Base-by-base conservation (phyloP, 129 eudicot genomes). In the Flaveria brownii region DNA sequence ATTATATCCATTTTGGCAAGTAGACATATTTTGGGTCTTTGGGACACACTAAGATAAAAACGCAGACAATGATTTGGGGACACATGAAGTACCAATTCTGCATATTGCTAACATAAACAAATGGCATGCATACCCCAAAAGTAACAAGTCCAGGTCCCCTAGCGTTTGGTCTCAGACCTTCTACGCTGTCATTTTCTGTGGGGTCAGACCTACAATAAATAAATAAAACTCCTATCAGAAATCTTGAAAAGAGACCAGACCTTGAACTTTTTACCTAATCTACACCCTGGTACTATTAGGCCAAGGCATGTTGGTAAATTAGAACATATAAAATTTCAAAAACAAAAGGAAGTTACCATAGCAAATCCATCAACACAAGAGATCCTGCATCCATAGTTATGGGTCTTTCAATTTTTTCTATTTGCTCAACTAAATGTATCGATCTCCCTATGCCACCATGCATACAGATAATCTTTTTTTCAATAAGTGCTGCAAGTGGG, bases 341-440 rank as follows among this genome's bases (percentile, higher is more conserved):
- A 12, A 75, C 6, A 54, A 61, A 70, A 4, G 15, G 42, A 51
- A 67, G 62, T 45, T 45, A 45, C 99, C 99, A 94, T 65, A 94
- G 75, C 65, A 94, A 77, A 80, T 94, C 99, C 99, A 94, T 94
- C n/a, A 94, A 81, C 75, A 94, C 85, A 49, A 94, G 82, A 16
- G 99, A 94, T 57, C 99, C 99, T 6, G 99, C 99, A 86, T 94
- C 99, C 99, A 94, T 94, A 57, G 99, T 94, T 70, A 94, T 94
- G 57, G 99, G 99, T 62, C 99, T 86, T 86, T 94, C 93, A 65
- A 94, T 82, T 82, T 89, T 94, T 90, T 94, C 99, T 76, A 94
- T 94, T 80, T 94, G 99, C 78, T 94, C 99, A 22, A 94, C 97
- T 55, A 91, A 85, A 82, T 94, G 89, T 80, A 94, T 94, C 41